Percentiles rank a stretch among this genome's conserved stretches.
Conservation (phyloP, 2,329 filamentous ascomycete genomes). For the Cercospora janseana region DNA sequence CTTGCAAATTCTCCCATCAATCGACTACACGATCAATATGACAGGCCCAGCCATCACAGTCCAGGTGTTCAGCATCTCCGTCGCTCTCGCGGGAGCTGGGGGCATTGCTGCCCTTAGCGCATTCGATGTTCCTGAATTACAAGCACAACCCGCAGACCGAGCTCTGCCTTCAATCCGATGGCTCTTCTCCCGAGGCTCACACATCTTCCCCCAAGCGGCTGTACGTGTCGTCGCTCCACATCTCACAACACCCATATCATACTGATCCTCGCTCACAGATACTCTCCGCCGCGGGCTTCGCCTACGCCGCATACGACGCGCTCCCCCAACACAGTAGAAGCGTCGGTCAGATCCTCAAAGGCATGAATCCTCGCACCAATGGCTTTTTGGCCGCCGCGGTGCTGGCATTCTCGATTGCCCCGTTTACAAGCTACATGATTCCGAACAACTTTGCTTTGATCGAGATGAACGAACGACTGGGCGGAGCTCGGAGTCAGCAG, state of each 20-base stretch:
- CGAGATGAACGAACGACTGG: slow-evolving; percentile 30
- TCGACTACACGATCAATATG: background rate
- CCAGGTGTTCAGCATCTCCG: slow-evolving; percentile 26
- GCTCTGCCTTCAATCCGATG: slow-evolving; percentile 29
- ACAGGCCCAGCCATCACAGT: background rate
- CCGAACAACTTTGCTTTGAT: slow-evolving; percentile 34
- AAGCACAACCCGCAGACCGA: slow-evolving; percentile 32
- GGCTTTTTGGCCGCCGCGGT: slow-evolving; percentile 28
- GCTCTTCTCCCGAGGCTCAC: slow-evolving; percentile 31
- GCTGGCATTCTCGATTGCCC: slow-evolving; percentile 28
- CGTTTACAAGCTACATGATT: slow-evolving; percentile 29
- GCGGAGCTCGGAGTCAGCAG: slow-evolving; percentile 27
- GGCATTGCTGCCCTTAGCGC: slow-evolving; percentile 29
- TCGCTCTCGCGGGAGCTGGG: slow-evolving; percentile 29
- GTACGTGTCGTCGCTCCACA: slow-evolving; percentile 11
- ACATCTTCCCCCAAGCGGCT: slow-evolving; percentile 30
- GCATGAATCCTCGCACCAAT: slow-evolving; percentile 22
- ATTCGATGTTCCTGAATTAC: slow-evolving; percentile 30
- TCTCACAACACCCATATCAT: background rate
- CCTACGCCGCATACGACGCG: slow-evolving; percentile 29
- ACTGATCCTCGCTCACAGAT: slow-evolving; percentile 6
- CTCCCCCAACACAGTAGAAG: slow-evolving; percentile 18
- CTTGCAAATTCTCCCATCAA: background rate
- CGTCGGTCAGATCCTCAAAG: slow-evolving; percentile 19
- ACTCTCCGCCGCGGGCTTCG: slow-evolving; percentile 27